Conservation (phyloP, 116 monocot species). For the Posidonia oceanica region DNA sequence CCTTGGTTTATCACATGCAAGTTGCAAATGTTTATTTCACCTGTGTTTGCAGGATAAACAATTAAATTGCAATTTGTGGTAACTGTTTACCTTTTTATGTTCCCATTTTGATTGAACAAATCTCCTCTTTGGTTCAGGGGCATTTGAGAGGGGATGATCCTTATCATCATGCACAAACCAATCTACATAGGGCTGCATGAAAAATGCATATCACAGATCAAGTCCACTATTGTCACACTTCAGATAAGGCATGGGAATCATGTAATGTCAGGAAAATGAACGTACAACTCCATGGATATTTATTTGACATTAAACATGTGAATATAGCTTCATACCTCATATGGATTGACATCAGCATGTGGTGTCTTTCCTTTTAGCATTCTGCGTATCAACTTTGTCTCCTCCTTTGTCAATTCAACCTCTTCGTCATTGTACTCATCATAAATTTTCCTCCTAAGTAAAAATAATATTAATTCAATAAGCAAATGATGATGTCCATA, state of each 20-base stretch:
- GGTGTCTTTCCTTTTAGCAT: slow-evolving; percentile 75
- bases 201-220: neutral
- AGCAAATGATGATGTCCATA: neutral
- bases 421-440: slow-evolving; percentile 99
- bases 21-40: neutral
- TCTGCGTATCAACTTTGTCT: slow-evolving; percentile 49
- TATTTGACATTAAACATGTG: neutral
- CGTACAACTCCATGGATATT: neutral
- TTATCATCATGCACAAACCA: slow-evolving; percentile 92
- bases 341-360: slow-evolving; percentile 73
- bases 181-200: slow-evolving; percentile 79
- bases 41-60: neutral
- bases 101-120: slow-evolving; percentile 98
- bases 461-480: neutral
- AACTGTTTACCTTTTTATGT: slow-evolving; percentile 56
- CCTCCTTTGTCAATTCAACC: slow-evolving; percentile 74
- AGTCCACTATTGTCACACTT: neutral
- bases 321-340: slow-evolving; percentile 44
- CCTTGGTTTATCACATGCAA: neutral
- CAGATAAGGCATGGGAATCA: neutral
- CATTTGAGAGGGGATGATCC: slow-evolving; percentile 86
- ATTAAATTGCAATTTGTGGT: neutral
- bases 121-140: slow-evolving; percentile 95
- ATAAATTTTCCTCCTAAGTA: slow-evolving; percentile 79
- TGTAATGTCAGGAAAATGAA: slow-evolving; percentile 1